Evolutionary conservation across 2,329 filamentous ascomycete species (phyloP).

Genomic region (Hypoxylon rubiginosum): DNA sequence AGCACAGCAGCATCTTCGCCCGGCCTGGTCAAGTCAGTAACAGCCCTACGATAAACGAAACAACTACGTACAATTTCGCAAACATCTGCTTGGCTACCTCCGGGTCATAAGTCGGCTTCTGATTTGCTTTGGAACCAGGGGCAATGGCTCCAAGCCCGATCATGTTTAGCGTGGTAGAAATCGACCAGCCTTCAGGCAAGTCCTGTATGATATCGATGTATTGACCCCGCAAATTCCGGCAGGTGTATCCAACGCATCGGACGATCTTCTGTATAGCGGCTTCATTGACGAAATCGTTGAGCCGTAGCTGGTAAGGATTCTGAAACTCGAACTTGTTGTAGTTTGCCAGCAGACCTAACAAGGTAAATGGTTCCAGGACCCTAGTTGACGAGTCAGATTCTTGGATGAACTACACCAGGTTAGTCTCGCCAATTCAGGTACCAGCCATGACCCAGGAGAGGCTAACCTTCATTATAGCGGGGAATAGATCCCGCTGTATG

Average conservation of each 20-base stretch:
- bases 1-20: constrained; percentile 83
- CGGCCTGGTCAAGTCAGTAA: constrained; percentile 69
- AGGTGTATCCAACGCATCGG: constrained; percentile 79
- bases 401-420: constrained; percentile 76
- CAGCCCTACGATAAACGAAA: constrained; percentile 33
- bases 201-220: constrained; percentile 93
- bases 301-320: constrained; percentile 91
- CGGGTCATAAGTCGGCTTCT: constrained; percentile 73
- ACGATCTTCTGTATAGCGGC: constrained; percentile 86
- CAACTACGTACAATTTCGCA: constrained; percentile 75
- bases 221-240: constrained; percentile 74
- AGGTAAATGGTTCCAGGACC: constrained; percentile 80
- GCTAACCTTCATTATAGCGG: constrained; percentile 89
- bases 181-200: constrained; percentile 87
- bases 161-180: constrained; percentile 84
- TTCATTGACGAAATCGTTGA: constrained; percentile 97
- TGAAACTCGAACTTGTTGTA: constrained; percentile 99
- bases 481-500: constrained; percentile 93
- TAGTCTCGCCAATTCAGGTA: constrained; percentile 17
- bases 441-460: neutral
- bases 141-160: constrained; percentile 85
- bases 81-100: constrained; percentile 89
- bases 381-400: constrained; percentile 76
- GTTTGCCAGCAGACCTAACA: constrained; percentile 90
- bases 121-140: constrained; percentile 73